Evolutionary conservation across 345 rosid genomes (phyloP).

Genomic region (Fremontodendron californicum): DNA sequence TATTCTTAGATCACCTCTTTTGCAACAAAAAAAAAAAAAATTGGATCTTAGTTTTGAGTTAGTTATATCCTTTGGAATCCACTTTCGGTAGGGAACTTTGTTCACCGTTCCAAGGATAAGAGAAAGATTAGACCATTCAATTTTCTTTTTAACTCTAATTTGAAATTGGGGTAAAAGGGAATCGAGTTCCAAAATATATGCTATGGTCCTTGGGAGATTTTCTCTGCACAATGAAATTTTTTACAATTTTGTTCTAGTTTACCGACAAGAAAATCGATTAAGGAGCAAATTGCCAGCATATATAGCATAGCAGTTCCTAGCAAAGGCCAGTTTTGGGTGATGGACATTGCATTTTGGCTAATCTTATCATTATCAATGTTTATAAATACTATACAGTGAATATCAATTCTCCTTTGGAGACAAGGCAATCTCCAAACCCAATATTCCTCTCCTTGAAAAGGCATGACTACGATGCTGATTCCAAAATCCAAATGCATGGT

Average conservation of each 20-base stretch:
- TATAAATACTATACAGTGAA: background rate
- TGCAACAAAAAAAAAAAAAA: no score
- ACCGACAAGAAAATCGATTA: background rate
- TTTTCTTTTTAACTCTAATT: background rate
- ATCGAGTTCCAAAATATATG: conserved; percentile 6
- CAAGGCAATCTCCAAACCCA: conserved; percentile 7
- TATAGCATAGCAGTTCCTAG: background rate
- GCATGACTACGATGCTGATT: background rate
- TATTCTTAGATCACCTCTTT: no score
- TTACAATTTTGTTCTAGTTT: background rate
- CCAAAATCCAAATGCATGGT: background rate
- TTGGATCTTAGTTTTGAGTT: background rate
- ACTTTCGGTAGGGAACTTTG: background rate
- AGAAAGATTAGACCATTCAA: background rate
- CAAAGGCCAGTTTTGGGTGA: background rate
- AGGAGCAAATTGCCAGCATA: background rate
- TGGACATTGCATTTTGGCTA: background rate
- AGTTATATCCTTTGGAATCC: background rate
- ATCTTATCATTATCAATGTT: background rate
- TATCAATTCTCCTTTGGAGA: background rate
- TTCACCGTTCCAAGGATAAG: background rate
- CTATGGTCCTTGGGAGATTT: conserved; percentile 5
- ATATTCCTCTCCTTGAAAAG: background rate
- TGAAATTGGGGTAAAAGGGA: background rate
- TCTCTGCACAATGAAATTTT: background rate